phyloP scores from a whole-genome alignment of 352 stramenopile species.

The Globisporangium abappressorium region DNA sequence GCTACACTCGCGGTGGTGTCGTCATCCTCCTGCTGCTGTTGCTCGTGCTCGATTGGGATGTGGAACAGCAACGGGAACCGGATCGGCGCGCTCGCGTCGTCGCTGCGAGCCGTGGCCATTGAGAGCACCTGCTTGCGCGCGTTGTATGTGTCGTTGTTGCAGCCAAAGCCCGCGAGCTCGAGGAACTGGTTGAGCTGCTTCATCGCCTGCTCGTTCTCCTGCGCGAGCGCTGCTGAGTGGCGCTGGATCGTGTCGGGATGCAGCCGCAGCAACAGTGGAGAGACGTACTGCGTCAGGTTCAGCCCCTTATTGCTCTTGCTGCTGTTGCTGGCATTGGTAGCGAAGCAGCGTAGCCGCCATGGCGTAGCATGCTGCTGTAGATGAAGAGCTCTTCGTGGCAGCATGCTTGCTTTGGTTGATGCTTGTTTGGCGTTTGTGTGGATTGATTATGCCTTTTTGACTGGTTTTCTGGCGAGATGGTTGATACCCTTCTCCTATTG shows the following conservation, averaged over 20 bases:
- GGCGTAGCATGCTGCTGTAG: not conserved
- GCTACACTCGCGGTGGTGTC: not conserved
- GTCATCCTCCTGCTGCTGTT: conserved; percentile 4
- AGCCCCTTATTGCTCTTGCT: conserved; percentile 17
- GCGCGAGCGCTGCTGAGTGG: conserved; percentile 36
- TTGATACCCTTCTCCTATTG: not conserved
- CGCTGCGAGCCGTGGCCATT: conserved; percentile 19
- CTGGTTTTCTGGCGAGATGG: not conserved
- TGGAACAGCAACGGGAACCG: conserved; percentile 61
- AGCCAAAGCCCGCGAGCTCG: conserved; percentile 54
- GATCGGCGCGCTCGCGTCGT: conserved; percentile 29
- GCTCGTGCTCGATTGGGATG: conserved; percentile 22
- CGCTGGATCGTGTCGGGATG: conserved; percentile 68
- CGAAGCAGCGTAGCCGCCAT: conserved; percentile 5
- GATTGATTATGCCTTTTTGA: not conserved
- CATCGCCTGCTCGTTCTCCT: conserved; percentile 65
- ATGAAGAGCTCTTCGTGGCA: not conserved
- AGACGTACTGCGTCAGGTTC: conserved; percentile 64
- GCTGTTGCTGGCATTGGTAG: not conserved
- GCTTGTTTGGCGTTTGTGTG: not conserved
- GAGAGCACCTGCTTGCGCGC: conserved; percentile 52
- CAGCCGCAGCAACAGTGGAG: conserved; percentile 63
- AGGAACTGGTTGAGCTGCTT: conserved; percentile 81
- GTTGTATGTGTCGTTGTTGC: conserved; percentile 65
- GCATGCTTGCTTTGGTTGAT: not conserved